Evolutionary conservation across 208 protist species (phyloP), one percentile per base, ranked within the genome.

Genomic region (Balamuthia mandrillaris): DNA sequence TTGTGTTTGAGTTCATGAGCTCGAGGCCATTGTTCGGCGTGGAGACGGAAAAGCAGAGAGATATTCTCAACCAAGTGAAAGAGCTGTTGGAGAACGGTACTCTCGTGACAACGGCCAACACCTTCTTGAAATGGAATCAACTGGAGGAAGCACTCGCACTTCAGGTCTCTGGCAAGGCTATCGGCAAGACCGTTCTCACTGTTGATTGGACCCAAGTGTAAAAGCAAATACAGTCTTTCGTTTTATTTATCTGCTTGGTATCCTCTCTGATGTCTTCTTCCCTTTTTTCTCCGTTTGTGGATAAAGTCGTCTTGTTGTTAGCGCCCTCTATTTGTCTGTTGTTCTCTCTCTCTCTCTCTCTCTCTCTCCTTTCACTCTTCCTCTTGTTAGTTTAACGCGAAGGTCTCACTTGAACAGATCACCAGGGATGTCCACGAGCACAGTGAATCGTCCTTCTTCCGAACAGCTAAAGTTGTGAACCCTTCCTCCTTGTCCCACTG

Each of bases 181-280:
- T 82, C 31, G 74, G 74, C 74, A 82, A 82, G 54, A 82, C 65
- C 51, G 74, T 65, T n/a, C 74, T 82, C 31, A 49, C 49, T 7
- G 74, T 82, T n/a, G n/a, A 3, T n/a, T 82, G n/a, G n/a, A n/a
- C n/a, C n/a, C n/a, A n/a, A n/a, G n/a, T 82, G 12, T 82, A 29
- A 44, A 12, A 14, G 21, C 33, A 45, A 54, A 21, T 54, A 21
- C 47, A 14, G 47, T 54, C 16, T 54, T 14, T 54, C 16, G 47
- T 14, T n/a, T n/a, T n/a, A 54, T 54, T 54, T 54, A 54, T 14
- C 14, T 18, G 21, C 14, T 54, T 14, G 47, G 47, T 14, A 54
- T 54, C 18, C 18, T 24, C 47, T 14, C 18, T 54, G 21, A 24
- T 18, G 21, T 18, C 47, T 24, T 24, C 47, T 54, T 54, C 14